phyloP scores from a whole-genome alignment of 495 filamentous ascomycete species.

The Bryoglossum gracile region DNA sequence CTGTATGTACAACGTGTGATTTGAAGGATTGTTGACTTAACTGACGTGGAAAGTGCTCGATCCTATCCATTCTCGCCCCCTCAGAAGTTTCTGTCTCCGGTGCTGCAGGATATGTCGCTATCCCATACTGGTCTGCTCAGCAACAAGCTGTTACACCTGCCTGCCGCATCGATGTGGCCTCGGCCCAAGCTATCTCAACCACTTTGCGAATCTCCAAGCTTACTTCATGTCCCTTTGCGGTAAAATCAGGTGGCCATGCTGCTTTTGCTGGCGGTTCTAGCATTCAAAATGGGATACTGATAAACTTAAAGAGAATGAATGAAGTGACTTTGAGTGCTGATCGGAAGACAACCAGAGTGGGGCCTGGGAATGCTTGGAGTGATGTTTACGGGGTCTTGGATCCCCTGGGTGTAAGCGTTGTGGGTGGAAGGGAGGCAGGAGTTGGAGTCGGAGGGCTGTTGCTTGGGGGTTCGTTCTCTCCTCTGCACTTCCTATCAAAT shows the following conservation, averaged over 20 bases:
- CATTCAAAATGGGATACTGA: slow-evolving; percentile 44
- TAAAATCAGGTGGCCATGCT: slow-evolving; percentile 44
- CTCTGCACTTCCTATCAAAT: neutral
- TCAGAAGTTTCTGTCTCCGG: neutral
- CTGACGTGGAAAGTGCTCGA: neutral
- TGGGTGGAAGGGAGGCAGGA: slow-evolving; percentile 30
- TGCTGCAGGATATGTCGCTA: neutral
- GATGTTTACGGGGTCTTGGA: slow-evolving; percentile 46
- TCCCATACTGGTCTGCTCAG: slow-evolving; percentile 42
- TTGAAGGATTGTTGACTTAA: neutral
- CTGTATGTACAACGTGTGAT: neutral
- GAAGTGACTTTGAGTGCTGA: slow-evolving; percentile 29
- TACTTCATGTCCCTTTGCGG: slow-evolving; percentile 34
- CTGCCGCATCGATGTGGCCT: slow-evolving; percentile 36
- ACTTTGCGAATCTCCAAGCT: slow-evolving; percentile 27
- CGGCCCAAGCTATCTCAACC: slow-evolving; percentile 29
- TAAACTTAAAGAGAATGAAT: slow-evolving; percentile 44
- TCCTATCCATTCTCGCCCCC: neutral
- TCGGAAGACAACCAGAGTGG: slow-evolving; percentile 32
- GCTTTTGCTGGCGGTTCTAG: slow-evolving; percentile 38
- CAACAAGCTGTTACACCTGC: slow-evolving; percentile 28
- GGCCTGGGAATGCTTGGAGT: slow-evolving; percentile 41
- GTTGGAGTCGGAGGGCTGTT: slow-evolving; percentile 23
- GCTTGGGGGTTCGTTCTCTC: slow-evolving; percentile 24
- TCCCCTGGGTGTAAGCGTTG: slow-evolving; percentile 36